Conservation (phyloP, 179 eudicot genomes). For the Silene noctiflora region DNA sequence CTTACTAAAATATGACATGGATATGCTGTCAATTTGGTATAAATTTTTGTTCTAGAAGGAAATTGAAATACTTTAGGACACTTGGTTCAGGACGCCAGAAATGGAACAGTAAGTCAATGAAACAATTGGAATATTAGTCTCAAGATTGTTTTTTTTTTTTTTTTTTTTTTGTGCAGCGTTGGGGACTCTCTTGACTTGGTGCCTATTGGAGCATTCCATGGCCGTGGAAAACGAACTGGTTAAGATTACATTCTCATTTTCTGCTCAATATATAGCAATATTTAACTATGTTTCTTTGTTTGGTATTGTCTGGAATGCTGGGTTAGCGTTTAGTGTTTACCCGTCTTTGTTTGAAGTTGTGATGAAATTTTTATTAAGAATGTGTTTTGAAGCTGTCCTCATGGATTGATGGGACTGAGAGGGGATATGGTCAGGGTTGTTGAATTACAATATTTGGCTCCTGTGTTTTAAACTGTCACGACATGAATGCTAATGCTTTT, state of each 20-base stretch:
- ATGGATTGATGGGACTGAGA: not conserved
- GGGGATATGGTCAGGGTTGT: not conserved
- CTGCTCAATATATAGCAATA: not conserved
- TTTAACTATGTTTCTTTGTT: not conserved
- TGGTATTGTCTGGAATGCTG: not conserved
- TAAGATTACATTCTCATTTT: not conserved
- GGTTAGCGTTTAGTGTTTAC: not conserved
- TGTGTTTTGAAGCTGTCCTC: too few species aligned
- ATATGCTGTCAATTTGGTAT: not conserved
- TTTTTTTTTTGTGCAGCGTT: constrained; percentile 46
- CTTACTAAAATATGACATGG: not conserved
- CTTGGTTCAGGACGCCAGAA: not conserved
- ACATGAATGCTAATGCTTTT: too few species aligned
- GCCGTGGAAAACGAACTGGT: constrained; percentile 94
- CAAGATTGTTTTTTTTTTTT: not conserved
- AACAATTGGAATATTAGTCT: not conserved
- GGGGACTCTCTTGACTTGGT: constrained; percentile 95
- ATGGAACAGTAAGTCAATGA: not conserved
- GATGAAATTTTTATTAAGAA: not conserved
- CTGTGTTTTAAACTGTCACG: not conserved
- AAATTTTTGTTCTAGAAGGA: not conserved
- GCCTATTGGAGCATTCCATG: constrained; percentile 91
- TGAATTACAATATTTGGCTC: not conserved
- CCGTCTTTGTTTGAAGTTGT: not conserved
- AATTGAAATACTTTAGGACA: not conserved